phyloP scores from a whole-genome alignment of 148 eudicot genomes.

The Gaultheria prostrata region DNA sequence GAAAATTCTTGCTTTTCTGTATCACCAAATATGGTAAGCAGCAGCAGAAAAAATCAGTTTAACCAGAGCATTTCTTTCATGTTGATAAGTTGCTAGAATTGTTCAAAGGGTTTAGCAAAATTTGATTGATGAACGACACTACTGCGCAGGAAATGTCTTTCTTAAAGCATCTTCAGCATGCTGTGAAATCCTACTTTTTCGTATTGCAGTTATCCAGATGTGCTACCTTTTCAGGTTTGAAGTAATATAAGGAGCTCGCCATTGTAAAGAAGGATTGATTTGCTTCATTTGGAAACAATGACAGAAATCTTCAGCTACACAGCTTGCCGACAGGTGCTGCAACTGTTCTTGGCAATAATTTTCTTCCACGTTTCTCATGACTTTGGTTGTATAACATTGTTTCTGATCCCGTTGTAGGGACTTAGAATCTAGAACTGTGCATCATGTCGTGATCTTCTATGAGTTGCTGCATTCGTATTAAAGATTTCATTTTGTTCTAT shows the following conservation, averaged over 20 bases:
- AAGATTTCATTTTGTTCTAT: no score
- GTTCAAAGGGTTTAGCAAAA: neutral
- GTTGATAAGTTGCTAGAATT: neutral
- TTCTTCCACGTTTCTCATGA: conserved; percentile 79
- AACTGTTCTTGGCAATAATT: conserved; percentile 55
- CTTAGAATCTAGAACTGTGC: no score
- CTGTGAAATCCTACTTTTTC: conserved; percentile 5
- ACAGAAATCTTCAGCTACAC: conserved; percentile 50
- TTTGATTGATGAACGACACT: neutral
- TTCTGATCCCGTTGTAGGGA: no score
- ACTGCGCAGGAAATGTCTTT: conserved; percentile 31
- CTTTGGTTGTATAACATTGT: no score
- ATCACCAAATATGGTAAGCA: no score
- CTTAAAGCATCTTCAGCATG: conserved; percentile 16
- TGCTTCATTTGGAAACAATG: conserved; percentile 36
- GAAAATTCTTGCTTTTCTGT: no score
- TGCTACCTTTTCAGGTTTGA: conserved; percentile 33
- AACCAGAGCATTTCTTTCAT: no score
- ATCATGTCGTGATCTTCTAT: no score
- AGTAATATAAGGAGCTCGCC: conserved; percentile 15
- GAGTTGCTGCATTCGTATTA: no score
- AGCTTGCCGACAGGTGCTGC: conserved; percentile 62
- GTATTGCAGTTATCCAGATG: conserved; percentile 8
- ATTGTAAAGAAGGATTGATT: conserved; percentile 12
- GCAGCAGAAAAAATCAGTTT: no score